A percentile compares a stretch with the other conserved stretches of the same genome.
Evolutionary conservation across 2,329 filamentous ascomycete genomes (phyloP).

Genomic region (Aspergillus ustus): DNA sequence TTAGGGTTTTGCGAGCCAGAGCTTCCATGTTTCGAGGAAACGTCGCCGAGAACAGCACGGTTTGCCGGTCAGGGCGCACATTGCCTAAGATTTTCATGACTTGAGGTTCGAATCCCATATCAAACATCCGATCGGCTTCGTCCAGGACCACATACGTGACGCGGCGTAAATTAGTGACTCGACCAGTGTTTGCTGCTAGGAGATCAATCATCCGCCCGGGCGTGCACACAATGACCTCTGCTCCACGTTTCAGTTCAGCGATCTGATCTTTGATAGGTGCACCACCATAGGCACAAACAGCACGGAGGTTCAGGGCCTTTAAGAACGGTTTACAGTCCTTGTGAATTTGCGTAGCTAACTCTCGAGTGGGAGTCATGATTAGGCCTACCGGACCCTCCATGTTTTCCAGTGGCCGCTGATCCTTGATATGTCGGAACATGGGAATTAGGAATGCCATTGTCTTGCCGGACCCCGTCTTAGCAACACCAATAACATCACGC

Average conservation of each 20-base stretch:
- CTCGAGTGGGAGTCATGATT: constrained; percentile 92
- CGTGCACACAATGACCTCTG: constrained; percentile 93
- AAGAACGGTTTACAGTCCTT: constrained; percentile 93
- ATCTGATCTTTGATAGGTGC: constrained; percentile 98
- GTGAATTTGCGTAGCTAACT: constrained; percentile 92
- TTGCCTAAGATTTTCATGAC: constrained; percentile 96
- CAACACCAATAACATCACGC: constrained; percentile 91
- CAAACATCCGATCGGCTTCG: constrained; percentile 98
- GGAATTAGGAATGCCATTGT: constrained; percentile 93
- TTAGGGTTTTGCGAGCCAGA: constrained; percentile 84
- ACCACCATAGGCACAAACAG: constrained; percentile 92
- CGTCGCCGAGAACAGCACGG: constrained; percentile 93
- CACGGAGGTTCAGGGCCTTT: constrained; percentile 80
- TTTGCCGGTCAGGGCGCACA: constrained; percentile 89
- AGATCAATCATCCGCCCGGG: constrained; percentile 96
- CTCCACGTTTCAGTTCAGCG: constrained; percentile 90
- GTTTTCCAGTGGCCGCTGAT: constrained; percentile 79
- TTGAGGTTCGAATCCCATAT: constrained; percentile 99
- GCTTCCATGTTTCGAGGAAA: constrained; percentile 94
- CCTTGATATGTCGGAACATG: constrained; percentile 98
- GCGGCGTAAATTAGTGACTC: constrained; percentile 85
- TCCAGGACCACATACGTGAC: constrained; percentile 95
- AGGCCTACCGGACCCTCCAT: constrained; percentile 86
- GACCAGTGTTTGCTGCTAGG: constrained; percentile 88
- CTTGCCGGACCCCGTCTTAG: constrained; percentile 97